Base-by-base conservation (phyloP, 1,284 basidiomycete species). In the Cystobasidium sp. region DNA sequence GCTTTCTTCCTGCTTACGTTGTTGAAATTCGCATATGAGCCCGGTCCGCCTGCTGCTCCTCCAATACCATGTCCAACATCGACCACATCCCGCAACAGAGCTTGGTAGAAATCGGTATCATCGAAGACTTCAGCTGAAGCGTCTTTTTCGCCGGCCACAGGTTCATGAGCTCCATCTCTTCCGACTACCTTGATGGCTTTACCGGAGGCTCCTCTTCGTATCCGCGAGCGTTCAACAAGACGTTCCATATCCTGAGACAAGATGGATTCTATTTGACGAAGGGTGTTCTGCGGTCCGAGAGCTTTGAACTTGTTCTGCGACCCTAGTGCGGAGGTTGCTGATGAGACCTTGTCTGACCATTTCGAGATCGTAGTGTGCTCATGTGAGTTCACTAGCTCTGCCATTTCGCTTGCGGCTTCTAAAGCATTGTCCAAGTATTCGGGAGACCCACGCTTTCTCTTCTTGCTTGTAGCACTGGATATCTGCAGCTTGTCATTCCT, bases 321-420 rank as follows among this genome's bases (percentile, higher is more conserved):
- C 14, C 79, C 77, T 8, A 82, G 76, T 41, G 81, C 79, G 6
- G 82, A 89, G 0, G 92, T 88, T 6, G 95, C 93, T 0, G 93
- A 91, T 80, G 94, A 91, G 59, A 97, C 91, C 84, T 97, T 97
- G 46, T 90, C 86, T 7, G 91, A 94, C 94, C 94, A 97, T 83
- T 97, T 97, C 62, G 86, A 84, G 20, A 97, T 86, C 1, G 91
- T 93, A 72, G 88, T 88, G 51, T 93, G 82, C 16, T 92, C 84
- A 77, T 89, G 78, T 14, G 80, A 79, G 31, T 73, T 62, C 16
- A 78, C 52, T 47, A 63, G 51, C 41, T 49, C 24, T 56, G 20
- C 51, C 10, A 68, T 64, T 10, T 37, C 20, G 5, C 37, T 14
- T 53, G 72, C 39, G 12, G 58, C 37, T 6, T 47, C 52, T 14